Evolutionary conservation across 176 grass and related monocot genomes (phyloP), one percentile per base, ranked within the genome.

Genomic region (Zoysia japonica): DNA sequence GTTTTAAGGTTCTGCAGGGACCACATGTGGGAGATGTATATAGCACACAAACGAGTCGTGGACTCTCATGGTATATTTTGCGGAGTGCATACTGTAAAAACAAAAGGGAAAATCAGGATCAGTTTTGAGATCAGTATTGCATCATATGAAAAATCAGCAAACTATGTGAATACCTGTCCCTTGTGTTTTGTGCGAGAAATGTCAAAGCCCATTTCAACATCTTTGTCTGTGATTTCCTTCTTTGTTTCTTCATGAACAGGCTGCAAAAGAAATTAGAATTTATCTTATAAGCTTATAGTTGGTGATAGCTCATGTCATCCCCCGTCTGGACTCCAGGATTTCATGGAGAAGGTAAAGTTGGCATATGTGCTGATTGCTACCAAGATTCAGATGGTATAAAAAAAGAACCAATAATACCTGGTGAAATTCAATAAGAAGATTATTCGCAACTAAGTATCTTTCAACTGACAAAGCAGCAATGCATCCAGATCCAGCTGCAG

Each of bases 391-490:
- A 55, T 65, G 17, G 1, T 72, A 7, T 17, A 7, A 49, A 42
- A 16, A 61, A 74, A 70, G 62, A 78, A 60, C 5, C 39, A 84
- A 62, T 2, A 40, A 64, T 90, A 96, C 96, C 90, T 96, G 96
- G 72, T 99, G 96, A 89, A 99, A 99, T 93, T 99, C 96, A 63
- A 99, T 37, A 89, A 99, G 86, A 78, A 99, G 92, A 83, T 95
- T 60, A 72, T 83, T 96, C 46, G 82, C 47, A 63, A 87, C 90
- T 68, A 99, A 89, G 80, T 99, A 99, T 99, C 96, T 96, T 90
- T 99, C 96, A 60, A 99, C 96, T 28, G 88, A 99, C 82, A 99
- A 93, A 79, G 96, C 96, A 76, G 96, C 96, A 68, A 91, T 42
- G 45, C 96, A 99, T 80, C 96, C 96, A 80, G 96, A 96, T 79